Base-by-base conservation (phyloP, 192 early-diverging fungal genomes). In the Entophlyctis luteolus region DNA sequence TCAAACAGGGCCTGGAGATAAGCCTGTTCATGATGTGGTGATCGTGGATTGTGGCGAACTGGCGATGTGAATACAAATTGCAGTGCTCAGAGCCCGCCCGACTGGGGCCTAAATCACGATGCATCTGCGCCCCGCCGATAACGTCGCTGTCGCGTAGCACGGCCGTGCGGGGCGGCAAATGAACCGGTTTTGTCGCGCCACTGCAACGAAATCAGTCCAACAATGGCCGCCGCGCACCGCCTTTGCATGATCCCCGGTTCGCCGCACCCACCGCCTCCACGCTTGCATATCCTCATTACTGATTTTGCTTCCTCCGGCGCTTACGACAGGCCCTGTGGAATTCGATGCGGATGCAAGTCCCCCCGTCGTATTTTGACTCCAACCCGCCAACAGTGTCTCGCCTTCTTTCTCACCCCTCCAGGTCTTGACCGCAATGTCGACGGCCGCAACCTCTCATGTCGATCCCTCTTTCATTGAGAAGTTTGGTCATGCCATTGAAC, bases 211-310 rank as follows among this genome's bases (percentile, higher is more conserved):
- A n/a, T n/a, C n/a, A n/a, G n/a, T n/a, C n/a, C n/a, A n/a, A n/a
- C n/a, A n/a, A n/a, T n/a, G n/a, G n/a, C n/a, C n/a, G n/a, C n/a
- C n/a, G 49, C 55, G 48, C 78, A 75, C 67, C 90, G 92, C 59
- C 85, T 96, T 35, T 94, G 91, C 86, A 93, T 96, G 86, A 96
- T 96, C 75, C 94, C 94, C 38, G 93, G 87, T 87, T 79, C 71
- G 62, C 58, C 22, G 38, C 8, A 23, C 22, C 28, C 12, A 25
- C 37, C n/a, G 47, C 34, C 32, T 29, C 20, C 20, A 22, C 0
- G 28, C 35, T 16, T 55, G 12, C 25, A 39, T 55, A 23, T 48
- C 25, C 67, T 23, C 45, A 38, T 31, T 48, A n/a, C 1, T n/a
- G 20, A 14, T 37, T 10, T 47, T 31, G 23, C 42, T 48, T 37